A percentile compares a stretch with the other conserved stretches of the same genome.
Conservation (phyloP, 352 stramenopile genomes). For the Pythium aquatile region DNA sequence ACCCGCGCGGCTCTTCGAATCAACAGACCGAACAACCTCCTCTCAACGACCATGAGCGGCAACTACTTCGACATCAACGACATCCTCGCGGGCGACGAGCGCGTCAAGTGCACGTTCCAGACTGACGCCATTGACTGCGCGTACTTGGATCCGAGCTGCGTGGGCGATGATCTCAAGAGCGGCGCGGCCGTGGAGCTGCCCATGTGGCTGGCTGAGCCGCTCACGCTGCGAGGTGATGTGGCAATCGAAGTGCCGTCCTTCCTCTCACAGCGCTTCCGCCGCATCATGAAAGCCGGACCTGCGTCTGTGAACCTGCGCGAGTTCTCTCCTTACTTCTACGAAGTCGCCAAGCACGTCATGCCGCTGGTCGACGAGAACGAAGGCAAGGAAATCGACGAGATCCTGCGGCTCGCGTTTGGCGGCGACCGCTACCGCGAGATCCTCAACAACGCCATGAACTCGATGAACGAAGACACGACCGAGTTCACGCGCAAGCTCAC, state of each 20-base stretch:
- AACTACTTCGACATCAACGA: slow-evolving; percentile 75
- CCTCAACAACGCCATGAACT: slow-evolving; percentile 85
- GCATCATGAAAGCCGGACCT: slow-evolving; percentile 78
- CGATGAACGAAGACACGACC: slow-evolving; percentile 80
- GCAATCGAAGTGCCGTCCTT: slow-evolving; percentile 55
- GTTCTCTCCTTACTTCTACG: slow-evolving; percentile 70
- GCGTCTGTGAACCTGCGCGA: slow-evolving; percentile 74
- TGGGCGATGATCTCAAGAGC: slow-evolving; percentile 42
- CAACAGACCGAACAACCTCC: not conserved
- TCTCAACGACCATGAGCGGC: slow-evolving; percentile 17
- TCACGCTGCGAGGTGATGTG: slow-evolving; percentile 55
- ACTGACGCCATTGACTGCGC: slow-evolving; percentile 67
- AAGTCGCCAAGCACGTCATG: slow-evolving; percentile 61
- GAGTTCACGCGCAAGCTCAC: slow-evolving; percentile 79
- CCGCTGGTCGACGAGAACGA: slow-evolving; percentile 48
- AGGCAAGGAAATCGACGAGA: slow-evolving; percentile 67
- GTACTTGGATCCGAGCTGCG: slow-evolving; percentile 72
- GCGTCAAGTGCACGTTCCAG: slow-evolving; percentile 72
- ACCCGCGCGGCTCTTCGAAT: slow-evolving; percentile 1
- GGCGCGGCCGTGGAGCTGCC: slow-evolving; percentile 65
- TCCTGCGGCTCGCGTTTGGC: slow-evolving; percentile 71
- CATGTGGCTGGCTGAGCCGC: slow-evolving; percentile 66
- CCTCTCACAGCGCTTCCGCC: slow-evolving; percentile 69
- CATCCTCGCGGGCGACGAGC: slow-evolving; percentile 79
- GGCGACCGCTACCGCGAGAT: slow-evolving; percentile 75